phyloP scores from a whole-genome alignment of 495 filamentous ascomycete species.

The Hypoxylon lienhwacheense region DNA sequence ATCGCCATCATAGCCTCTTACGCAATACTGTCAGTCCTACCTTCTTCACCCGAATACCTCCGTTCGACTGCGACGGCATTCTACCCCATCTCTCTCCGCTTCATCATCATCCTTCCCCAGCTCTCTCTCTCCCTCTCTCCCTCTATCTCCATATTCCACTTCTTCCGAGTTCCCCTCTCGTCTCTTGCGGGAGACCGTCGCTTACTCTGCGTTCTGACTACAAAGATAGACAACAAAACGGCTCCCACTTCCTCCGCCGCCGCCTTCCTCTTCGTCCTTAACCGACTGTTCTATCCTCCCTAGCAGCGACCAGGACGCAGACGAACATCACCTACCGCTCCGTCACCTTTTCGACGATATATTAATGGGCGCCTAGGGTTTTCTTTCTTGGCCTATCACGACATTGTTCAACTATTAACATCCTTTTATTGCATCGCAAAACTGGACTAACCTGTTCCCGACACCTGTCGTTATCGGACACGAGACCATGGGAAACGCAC shows the following conservation, averaged over 20 bases:
- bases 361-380: conserved; percentile 49
- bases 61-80: conserved; percentile 20
- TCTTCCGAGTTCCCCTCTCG: too few species aligned
- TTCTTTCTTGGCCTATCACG: conserved; percentile 10
- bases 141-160: too few species aligned
- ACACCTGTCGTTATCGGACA: conserved; percentile 18
- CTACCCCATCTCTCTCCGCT: conserved; percentile 17
- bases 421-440: conserved; percentile 3
- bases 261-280: conserved; percentile 50
- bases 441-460: conserved; percentile 2
- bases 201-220: conserved; percentile 21
- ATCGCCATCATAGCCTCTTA: conserved; percentile 32
- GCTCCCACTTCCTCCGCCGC: conserved; percentile 47
- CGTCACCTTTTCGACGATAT: conserved; percentile 38
- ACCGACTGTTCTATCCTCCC: conserved; percentile 52
- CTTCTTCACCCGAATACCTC: conserved; percentile 19
- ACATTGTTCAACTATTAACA: conserved; percentile 17
- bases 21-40: conserved; percentile 23
- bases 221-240: conserved; percentile 49
- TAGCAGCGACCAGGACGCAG: conserved; percentile 36
- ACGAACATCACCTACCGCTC: conserved; percentile 17
- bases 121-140: conserved; percentile 5
- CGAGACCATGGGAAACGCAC: conserved; percentile 82
- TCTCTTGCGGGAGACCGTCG: conserved; percentile 6
- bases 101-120: conserved; percentile 7